A percentile compares a stretch with the other conserved stretches of the same genome.
These are phyloP conservation scores for Saitozyma podzolica DNA, from an alignment of 768 basidiomycete genomes.

Conservation along the genomic window DNA sequence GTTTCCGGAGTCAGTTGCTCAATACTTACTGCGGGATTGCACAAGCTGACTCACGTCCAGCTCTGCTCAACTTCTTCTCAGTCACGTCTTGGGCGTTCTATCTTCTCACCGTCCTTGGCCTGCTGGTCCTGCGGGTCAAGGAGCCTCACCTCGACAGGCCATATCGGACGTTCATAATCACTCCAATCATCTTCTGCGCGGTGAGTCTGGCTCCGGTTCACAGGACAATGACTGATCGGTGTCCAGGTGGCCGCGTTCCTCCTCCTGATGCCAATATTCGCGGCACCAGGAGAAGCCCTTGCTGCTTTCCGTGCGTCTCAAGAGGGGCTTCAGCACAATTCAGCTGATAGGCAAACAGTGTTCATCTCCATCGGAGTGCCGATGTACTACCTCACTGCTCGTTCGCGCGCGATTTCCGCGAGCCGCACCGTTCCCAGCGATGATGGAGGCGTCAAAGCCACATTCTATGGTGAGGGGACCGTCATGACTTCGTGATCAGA, in stretches of 20 bases:
- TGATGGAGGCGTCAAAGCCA: slow-evolving; percentile 15
- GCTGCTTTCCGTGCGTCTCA: slow-evolving; percentile 73
- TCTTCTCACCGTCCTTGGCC: slow-evolving; percentile 61
- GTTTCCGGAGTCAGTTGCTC: slow-evolving; percentile 63
- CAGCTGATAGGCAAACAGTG: slow-evolving; percentile 20
- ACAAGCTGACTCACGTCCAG: slow-evolving; percentile 15
- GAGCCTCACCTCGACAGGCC: slow-evolving; percentile 89
- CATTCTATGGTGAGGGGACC: slow-evolving; percentile 15
- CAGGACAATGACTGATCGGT: not conserved
- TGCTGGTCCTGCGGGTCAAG: slow-evolving; percentile 82
- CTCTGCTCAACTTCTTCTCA: slow-evolving; percentile 77
- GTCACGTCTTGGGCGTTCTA: slow-evolving; percentile 53
- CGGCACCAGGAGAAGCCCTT: slow-evolving; percentile 82
- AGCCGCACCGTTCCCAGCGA: slow-evolving; percentile 6
- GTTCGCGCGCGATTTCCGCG: slow-evolving; percentile 19
- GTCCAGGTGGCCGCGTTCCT: slow-evolving; percentile 80
- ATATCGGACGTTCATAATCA: slow-evolving; percentile 87
- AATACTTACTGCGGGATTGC: not conserved
- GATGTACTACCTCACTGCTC: slow-evolving; percentile 48
- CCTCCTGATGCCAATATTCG: slow-evolving; percentile 89
- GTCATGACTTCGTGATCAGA: not conserved
- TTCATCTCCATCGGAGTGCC: slow-evolving; percentile 48
- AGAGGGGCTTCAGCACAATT: not conserved
- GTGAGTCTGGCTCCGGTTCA: slow-evolving; percentile 56
- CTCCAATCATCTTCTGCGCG: slow-evolving; percentile 83